Evolutionary conservation across 2,329 filamentous ascomycete species (phyloP).

Genomic region (Monosporascus sp.): DNA sequence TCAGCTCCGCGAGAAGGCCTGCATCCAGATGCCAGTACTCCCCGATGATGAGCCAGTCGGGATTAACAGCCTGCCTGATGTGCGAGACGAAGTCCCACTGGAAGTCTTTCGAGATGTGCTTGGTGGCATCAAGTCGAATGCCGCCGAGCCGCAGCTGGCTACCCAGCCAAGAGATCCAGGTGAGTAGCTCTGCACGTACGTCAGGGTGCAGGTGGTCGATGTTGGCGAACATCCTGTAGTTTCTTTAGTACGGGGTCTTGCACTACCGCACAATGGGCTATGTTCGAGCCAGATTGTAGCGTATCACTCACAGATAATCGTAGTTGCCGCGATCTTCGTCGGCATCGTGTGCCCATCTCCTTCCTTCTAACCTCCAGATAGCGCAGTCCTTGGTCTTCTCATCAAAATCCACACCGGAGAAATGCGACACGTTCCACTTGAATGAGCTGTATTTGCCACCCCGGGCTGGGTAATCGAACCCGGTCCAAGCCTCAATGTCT

Average conservation of each 20-base stretch:
- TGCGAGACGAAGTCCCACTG: constrained; percentile 20
- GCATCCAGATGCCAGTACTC: constrained; percentile 54
- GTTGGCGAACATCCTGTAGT: constrained; percentile 26
- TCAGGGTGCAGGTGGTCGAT: constrained; percentile 25
- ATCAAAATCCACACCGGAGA: constrained; percentile 63
- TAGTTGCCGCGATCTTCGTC: constrained; percentile 55
- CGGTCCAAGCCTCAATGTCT: constrained; percentile 64
- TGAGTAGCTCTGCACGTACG: constrained; percentile 21
- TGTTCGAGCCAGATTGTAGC: not conserved
- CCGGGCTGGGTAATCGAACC: constrained; percentile 60
- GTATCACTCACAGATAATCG: not conserved
- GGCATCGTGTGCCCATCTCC: constrained; percentile 52
- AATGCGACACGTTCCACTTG: constrained; percentile 63
- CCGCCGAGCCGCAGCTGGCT: constrained; percentile 23
- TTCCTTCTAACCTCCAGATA: constrained; percentile 52
- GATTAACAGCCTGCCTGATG: constrained; percentile 25
- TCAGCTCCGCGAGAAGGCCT: constrained; percentile 48
- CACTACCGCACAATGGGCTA: too few relatives aligned
- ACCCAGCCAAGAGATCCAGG: constrained; percentile 25
- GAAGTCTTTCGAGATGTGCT: constrained; percentile 26
- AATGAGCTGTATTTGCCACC: constrained; percentile 52
- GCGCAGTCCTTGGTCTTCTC: constrained; percentile 47
- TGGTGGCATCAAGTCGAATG: constrained; percentile 27
- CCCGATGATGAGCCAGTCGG: constrained; percentile 58
- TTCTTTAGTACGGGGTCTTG: too few relatives aligned